These are phyloP conservation scores for Parafenestella ontariensis DNA, from an alignment of 2,329 filamentous ascomycete genomes.

Conservation along the genomic window DNA sequence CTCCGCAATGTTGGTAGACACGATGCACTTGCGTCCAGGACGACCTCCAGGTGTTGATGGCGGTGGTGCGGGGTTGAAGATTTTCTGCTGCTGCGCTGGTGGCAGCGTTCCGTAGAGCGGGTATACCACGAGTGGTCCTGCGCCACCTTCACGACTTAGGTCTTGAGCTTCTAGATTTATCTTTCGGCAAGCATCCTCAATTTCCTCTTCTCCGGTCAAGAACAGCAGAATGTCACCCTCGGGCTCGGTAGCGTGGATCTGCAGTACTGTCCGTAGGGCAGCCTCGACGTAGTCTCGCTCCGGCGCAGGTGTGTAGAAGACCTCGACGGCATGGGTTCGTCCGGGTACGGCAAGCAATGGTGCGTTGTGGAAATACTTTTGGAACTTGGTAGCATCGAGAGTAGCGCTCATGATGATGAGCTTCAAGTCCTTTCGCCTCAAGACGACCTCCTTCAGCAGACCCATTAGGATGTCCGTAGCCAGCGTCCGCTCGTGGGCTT, in stretches of 20 bases:
- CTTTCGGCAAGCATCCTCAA: slow-evolving; percentile 94
- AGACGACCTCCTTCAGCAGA: slow-evolving; percentile 89
- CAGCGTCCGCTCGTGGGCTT: slow-evolving; percentile 97
- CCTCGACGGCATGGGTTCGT: slow-evolving; percentile 94
- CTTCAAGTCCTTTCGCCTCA: slow-evolving; percentile 84
- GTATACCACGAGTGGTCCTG: slow-evolving; percentile 88
- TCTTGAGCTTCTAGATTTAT: slow-evolving; percentile 91
- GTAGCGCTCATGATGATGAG: slow-evolving; percentile 97
- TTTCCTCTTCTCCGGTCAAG: slow-evolving; percentile 97
- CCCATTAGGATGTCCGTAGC: slow-evolving; percentile 95
- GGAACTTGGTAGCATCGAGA: slow-evolving; percentile 96
- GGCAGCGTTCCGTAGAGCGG: slow-evolving; percentile 93
- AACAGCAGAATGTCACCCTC: slow-evolving; percentile 95
- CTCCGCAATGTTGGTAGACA: slow-evolving; percentile 98
- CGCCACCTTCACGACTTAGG: slow-evolving; percentile 87
- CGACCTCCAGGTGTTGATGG: slow-evolving; percentile 76
- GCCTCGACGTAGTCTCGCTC: slow-evolving; percentile 98
- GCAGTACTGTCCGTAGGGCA: slow-evolving; percentile 89
- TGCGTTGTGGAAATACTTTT: slow-evolving; percentile 94
- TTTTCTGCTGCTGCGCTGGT: slow-evolving; percentile 90
- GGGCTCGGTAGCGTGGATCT: slow-evolving; percentile 91
- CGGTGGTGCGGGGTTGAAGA: slow-evolving; percentile 87
- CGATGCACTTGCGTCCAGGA: slow-evolving; percentile 90
- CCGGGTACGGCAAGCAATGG: slow-evolving; percentile 93
- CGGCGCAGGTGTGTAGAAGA: slow-evolving; percentile 96